Evolutionary conservation across 2,329 filamentous ascomycete genomes (phyloP).

Genomic region (Septoria linicola): DNA sequence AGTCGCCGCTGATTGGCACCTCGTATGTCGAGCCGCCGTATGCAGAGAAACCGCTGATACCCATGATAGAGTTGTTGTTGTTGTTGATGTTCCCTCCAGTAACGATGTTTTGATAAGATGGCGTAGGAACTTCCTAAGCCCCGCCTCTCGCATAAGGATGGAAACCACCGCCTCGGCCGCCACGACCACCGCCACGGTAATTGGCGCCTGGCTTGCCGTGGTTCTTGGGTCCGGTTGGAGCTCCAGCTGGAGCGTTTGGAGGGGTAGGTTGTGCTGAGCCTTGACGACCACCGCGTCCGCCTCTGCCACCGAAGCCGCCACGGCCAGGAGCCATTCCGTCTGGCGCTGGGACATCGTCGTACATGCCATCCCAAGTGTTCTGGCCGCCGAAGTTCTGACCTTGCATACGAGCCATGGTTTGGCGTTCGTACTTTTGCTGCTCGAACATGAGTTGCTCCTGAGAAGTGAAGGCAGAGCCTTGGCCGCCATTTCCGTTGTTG

Average conservation of each 20-base stretch:
- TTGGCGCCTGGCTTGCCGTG: conserved; percentile 87
- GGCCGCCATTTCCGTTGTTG: conserved; percentile 21
- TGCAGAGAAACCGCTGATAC: too few species aligned
- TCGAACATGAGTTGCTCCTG: conserved; percentile 74
- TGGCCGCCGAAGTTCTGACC: conserved; percentile 45
- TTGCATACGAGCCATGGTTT: conserved; percentile 57
- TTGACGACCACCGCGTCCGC: conserved; percentile 40
- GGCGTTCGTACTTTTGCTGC: conserved; percentile 75
- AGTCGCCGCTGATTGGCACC: too few species aligned
- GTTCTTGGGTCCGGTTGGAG: conserved; percentile 94
- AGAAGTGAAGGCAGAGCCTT: conserved; percentile 57
- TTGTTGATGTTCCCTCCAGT: conserved; percentile 6
- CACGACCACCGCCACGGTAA: conserved; percentile 85
- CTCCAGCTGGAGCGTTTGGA: conserved; percentile 66
- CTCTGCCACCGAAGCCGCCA: conserved; percentile 48
- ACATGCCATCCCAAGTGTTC: conserved; percentile 93
- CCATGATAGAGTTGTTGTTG: not conserved
- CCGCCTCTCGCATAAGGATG: conserved; percentile 67
- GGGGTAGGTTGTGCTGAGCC: conserved; percentile 40
- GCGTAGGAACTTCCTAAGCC: conserved; percentile 17
- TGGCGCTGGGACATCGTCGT: conserved; percentile 89
- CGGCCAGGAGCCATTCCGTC: conserved; percentile 54
- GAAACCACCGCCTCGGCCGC: conserved; percentile 65
- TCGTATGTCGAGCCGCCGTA: too few species aligned
- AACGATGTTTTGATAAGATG: too few species aligned